Percentiles rank a stretch among this genome's conserved stretches.
phyloP scores from a whole-genome alignment of 2,329 filamentous ascomycete species.

The Blastomyces emzantsi region DNA sequence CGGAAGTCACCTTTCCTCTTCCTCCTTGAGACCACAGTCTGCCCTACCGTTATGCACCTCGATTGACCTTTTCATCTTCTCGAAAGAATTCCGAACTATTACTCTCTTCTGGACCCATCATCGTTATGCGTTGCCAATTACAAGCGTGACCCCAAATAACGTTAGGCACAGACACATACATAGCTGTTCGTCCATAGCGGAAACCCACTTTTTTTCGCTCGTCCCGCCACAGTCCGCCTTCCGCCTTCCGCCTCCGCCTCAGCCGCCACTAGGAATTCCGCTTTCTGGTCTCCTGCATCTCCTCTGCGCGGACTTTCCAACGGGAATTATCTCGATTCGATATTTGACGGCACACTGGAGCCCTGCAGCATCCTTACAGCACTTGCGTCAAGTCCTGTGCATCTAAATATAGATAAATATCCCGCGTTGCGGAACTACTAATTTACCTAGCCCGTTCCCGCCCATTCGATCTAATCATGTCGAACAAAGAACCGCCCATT shows the following conservation, averaged over 20 bases:
- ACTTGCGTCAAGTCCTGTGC: neutral
- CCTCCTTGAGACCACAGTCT: no score
- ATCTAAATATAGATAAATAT: neutral
- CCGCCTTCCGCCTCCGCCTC: neutral
- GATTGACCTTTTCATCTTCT: neutral
- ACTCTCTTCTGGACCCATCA: neutral
- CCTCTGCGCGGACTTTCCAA: neutral
- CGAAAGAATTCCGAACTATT: neutral
- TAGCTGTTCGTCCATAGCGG: neutral
- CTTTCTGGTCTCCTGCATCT: neutral
- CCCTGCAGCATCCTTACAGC: neutral
- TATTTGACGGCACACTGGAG: neutral
- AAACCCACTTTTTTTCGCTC: neutral
- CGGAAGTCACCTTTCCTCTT: neutral
- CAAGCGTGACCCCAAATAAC: neutral
- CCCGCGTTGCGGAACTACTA: neutral
- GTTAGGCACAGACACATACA: neutral
- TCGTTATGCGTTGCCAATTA: neutral
- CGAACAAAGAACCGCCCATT: slow-evolving; percentile 10
- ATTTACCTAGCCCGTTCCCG: neutral
- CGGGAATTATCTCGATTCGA: neutral
- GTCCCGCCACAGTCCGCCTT: neutral
- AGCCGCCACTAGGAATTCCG: neutral
- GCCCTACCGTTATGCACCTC: neutral
- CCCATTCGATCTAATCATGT: neutral